These are phyloP conservation scores for Syncephalastrum monosporum DNA, from an alignment of 371 early-diverging fungal genomes.

Conservation along the genomic window DNA sequence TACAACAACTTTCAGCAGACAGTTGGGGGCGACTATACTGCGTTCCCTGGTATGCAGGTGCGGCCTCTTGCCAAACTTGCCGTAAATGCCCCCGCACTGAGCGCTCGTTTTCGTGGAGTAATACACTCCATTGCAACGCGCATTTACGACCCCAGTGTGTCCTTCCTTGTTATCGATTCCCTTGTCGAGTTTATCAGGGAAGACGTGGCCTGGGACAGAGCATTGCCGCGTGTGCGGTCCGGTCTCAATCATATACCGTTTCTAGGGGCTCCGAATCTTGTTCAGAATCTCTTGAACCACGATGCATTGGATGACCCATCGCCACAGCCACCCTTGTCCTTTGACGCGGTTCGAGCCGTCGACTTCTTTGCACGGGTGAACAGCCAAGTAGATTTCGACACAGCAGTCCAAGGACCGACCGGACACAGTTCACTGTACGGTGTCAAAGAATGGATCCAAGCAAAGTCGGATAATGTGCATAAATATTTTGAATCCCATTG, in stretches of 20 bases:
- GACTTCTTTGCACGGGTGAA: no score
- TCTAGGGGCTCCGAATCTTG: background rate
- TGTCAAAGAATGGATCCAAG: slow-evolving; percentile 16
- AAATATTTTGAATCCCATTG: no score
- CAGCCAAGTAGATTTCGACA: no score
- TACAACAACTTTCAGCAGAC: slow-evolving; percentile 10
- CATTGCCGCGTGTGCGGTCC: slow-evolving; percentile 9
- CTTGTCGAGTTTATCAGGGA: slow-evolving; percentile 24
- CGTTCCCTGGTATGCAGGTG: slow-evolving; percentile 18
- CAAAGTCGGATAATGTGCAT: no score
- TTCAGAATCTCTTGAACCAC: background rate
- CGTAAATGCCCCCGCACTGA: slow-evolving; percentile 19
- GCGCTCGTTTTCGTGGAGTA: slow-evolving; percentile 23
- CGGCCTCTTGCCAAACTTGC: slow-evolving; percentile 15
- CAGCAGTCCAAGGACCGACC: slow-evolving; percentile 22
- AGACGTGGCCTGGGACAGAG: slow-evolving; percentile 40
- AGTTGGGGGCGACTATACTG: slow-evolving; percentile 26
- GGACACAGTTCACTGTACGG: slow-evolving; percentile 13
- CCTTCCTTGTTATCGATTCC: slow-evolving; percentile 22
- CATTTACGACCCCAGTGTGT: slow-evolving; percentile 20
- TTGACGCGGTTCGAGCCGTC: background rate
- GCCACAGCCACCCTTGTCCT: background rate
- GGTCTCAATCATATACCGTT: background rate
- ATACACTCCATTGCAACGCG: slow-evolving; percentile 7
- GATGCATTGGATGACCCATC: no score